Evolutionary conservation across 108 stramenopile genomes (phyloP), one percentile per base, ranked within the genome.

Genomic region (Mediolabrus comicus): DNA sequence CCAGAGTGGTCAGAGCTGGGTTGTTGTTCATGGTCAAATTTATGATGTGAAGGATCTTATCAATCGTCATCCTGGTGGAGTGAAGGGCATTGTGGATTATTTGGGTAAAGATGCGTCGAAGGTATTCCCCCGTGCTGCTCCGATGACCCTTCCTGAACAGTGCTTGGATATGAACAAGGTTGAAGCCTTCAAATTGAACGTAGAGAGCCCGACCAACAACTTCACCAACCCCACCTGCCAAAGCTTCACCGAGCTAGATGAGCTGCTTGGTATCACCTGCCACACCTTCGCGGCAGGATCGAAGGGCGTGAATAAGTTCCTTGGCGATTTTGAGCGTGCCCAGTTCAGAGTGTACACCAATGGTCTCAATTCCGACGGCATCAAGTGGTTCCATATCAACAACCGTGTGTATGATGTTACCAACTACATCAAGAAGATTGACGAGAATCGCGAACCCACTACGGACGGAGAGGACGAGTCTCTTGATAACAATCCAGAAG

Each of bases 41-140:
- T 84, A 84, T 51, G 83, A 84, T 51, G 77, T 84, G 29, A 78
- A 81, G 70, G 75, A 78, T 53, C 54, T 80, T 4, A 81, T 84
- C 11, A 62, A 81, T 38, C 71, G 72, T 32, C 83, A 84, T 66
- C 83, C 83, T n/a, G 83, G 83, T 22, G 83, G 83, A 11, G 67
- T 75, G 4, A 67, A 81, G 39, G 83, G 83, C 2, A 68, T 84
- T 31, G 76, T 84, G 30, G 69, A 76, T 22, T 84, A 71, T 54
- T 51, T 84, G 2, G 83, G 83, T n/a, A 77, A 84, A 33, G 83
- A 84, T 61, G 77, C 78, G 35, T 77, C 75, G 59, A 78, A 74
- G 76, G 54, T 84, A 11, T 84, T 84, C 32, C 83, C 83, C 16
- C 80, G 83, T n/a, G 53, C 76, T 17, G 75, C 83, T 9, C 83